These are phyloP conservation scores for Leishmania aethiopica DNA, from an alignment of 208 protist species.

Conservation along the genomic window DNA sequence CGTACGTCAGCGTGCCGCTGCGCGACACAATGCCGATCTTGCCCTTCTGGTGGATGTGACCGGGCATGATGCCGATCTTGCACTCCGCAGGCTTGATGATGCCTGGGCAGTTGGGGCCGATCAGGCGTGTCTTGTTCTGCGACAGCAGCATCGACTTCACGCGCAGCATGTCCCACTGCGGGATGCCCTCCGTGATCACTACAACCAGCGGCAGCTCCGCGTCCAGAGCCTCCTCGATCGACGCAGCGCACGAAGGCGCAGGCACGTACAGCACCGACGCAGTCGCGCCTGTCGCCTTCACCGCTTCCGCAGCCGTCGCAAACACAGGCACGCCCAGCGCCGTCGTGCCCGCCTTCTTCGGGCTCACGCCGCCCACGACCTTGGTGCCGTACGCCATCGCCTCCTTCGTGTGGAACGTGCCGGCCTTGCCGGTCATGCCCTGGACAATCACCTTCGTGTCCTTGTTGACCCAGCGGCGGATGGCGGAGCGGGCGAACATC, in stretches of 20 bases:
- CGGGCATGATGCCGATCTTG: slow-evolving; percentile 99
- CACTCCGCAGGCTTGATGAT: slow-evolving; percentile 98
- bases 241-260: slow-evolving; percentile 93
- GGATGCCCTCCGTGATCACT: slow-evolving; percentile 99
- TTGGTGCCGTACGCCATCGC: slow-evolving; percentile 99
- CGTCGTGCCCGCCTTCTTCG: slow-evolving; percentile 95
- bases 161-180: slow-evolving; percentile 98
- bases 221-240: slow-evolving; percentile 97
- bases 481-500: slow-evolving; percentile 68
- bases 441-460: slow-evolving; percentile 98
- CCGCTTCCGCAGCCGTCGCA: slow-evolving; percentile 86
- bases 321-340: slow-evolving; percentile 97
- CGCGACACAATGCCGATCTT: slow-evolving; percentile 99
- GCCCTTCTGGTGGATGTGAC: slow-evolving; percentile 98
- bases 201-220: slow-evolving; percentile 98
- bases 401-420: slow-evolving; percentile 97
- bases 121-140: slow-evolving; percentile 95
- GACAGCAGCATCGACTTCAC: slow-evolving; percentile 93
- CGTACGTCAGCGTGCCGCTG: slow-evolving; percentile 99
- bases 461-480: slow-evolving; percentile 91
- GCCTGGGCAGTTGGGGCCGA: slow-evolving; percentile 99
- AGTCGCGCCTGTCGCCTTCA: slow-evolving; percentile 91
- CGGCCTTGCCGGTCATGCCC: slow-evolving; percentile 99
- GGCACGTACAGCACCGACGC: slow-evolving; percentile 99
- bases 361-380: slow-evolving; percentile 98